Percentiles rank a stretch among this genome's conserved stretches.
phyloP scores from a whole-genome alignment of 2,329 filamentous ascomycete genomes.

The Clarireedia sp. region DNA sequence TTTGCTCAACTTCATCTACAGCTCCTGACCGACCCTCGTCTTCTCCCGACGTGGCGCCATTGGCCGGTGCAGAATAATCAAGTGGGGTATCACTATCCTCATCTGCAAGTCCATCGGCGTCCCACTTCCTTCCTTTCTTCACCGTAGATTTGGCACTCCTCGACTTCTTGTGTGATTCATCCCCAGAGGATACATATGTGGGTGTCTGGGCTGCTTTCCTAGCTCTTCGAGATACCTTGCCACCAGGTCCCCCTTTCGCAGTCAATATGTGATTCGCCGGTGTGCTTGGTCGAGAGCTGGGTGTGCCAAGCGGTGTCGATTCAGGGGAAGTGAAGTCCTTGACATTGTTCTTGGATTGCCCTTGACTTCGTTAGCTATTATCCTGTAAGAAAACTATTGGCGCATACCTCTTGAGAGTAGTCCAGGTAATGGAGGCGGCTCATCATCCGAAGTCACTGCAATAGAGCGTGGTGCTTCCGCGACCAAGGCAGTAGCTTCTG shows the following conservation, averaged over 20 bases:
- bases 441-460: slow-evolving; percentile 31
- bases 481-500: slow-evolving; percentile 21
- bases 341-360: slow-evolving; percentile 24
- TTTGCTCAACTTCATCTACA: slow-evolving; percentile 67
- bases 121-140: slow-evolving; percentile 90
- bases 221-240: slow-evolving; percentile 72
- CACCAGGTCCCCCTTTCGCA: slow-evolving; percentile 65
- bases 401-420: slow-evolving; percentile 24
- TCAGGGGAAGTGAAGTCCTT: slow-evolving; percentile 37
- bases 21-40: slow-evolving; percentile 46
- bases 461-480: slow-evolving; percentile 20
- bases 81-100: slow-evolving; percentile 70
- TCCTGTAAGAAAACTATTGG: not conserved
- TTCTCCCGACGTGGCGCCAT: slow-evolving; percentile 45
- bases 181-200: slow-evolving; percentile 68
- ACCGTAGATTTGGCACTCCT: slow-evolving; percentile 48
- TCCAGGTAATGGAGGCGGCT: slow-evolving; percentile 41
- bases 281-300: slow-evolving; percentile 73
- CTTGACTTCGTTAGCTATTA: slow-evolving; percentile 10
- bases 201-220: slow-evolving; percentile 57
- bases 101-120: slow-evolving; percentile 77
- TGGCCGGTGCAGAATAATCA: slow-evolving; percentile 73
- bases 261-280: slow-evolving; percentile 63
- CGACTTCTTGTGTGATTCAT: slow-evolving; percentile 58
- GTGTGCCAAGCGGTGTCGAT: slow-evolving; percentile 60